Base-by-base conservation (phyloP, 2,329 filamentous ascomycete genomes). In the Paracamarosporium sp. region DNA sequence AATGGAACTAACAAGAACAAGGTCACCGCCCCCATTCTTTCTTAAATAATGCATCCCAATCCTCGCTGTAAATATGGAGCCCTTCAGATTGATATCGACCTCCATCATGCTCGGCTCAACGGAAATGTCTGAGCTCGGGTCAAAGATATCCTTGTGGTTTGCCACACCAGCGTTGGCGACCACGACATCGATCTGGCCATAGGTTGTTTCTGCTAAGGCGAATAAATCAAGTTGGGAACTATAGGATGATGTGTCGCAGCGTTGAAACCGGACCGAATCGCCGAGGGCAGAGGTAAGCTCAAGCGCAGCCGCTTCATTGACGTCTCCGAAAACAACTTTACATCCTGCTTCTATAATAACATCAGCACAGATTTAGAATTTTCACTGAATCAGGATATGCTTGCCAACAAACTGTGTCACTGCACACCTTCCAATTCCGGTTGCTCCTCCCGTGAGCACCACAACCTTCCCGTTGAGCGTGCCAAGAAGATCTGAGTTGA, bases 291-390 rank as follows among this genome's bases (percentile, higher is more conserved):
- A 47, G 46, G 53, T 44, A 5, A 66, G 55, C 4, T 56, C 51
- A 11, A 50, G 52, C 5, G 62, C 56, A 1, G 59, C 55, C 41
- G 40, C 61, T 24, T 62, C 61, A 36, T 57, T 63, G 36, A 64
- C 59, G 55, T 68, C 66, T 30, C 64, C 66, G 31, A 67, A 64
- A 25, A 64, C 61, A 15, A 67, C 60, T 51, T 66, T 67, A 31
- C 53, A 60, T 31, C 66, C 66, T 35, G 61, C 56, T 30, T 59
- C 66, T 68, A 40, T 20, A 33, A 25, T 2, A 5, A n/a, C 27
- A 30, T 60, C 27, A 55, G 31, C 20, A 41, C 15, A 15, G 31
- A 2, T 24, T 13, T 41, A 22, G 11, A 38, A 33, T 41, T 9
- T 12, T 28, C 15, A 13, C 17, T 3, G 28, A 35, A 4, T 12